Base-by-base conservation (phyloP, 306 rosid genomes). In the Trichosanthes cucumerina region DNA sequence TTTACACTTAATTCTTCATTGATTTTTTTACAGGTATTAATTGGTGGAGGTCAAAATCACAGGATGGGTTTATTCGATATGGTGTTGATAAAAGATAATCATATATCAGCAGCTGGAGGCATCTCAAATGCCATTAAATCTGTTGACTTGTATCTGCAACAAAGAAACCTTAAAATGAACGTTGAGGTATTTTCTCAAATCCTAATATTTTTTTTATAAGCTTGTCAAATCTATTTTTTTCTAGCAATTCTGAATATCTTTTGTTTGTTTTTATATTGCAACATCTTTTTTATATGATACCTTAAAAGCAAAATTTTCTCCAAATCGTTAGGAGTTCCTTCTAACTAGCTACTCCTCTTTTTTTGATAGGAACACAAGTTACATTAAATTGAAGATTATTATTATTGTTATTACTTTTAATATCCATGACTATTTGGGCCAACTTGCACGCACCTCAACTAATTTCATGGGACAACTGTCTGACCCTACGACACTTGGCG, bases 71-170 rank as follows among this genome's bases (percentile, higher is more conserved):
- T 92, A 81, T 91, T 95, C 31, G 93, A 95, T 83, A 92, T 95
- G 98, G 95, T 92, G 76, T 85, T 95, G 90, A 91, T 95, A 87
- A 95, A 92, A 83, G 98, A 95, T 83, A 95, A 92, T 82, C 97
- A 95, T 83, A 95, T 95, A 80, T 89, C 96, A 72, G 85, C 88
- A 68, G 91, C 98, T 33, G 97, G 98, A 75, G 87, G 97, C 70
- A 82, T 89, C 82, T 79, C 84, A 2, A 87, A 83, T 82, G 96
- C 98, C 69, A 80, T 95, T 12, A 86, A 86, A 85, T 88, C 93
- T 79, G 98, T 91, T 44, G 96, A 95, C 84, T 50, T 80, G 82
- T 89, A 94, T 86, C 86, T 95, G 54, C 82, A 84, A 83, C 82
- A 91, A 89, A 88, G 84, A 19, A 78, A 83, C 76, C 90, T 95